These are phyloP conservation scores for Trypanosoma conorhini DNA, from an alignment of 208 protist species.

Conservation along the genomic window DNA sequence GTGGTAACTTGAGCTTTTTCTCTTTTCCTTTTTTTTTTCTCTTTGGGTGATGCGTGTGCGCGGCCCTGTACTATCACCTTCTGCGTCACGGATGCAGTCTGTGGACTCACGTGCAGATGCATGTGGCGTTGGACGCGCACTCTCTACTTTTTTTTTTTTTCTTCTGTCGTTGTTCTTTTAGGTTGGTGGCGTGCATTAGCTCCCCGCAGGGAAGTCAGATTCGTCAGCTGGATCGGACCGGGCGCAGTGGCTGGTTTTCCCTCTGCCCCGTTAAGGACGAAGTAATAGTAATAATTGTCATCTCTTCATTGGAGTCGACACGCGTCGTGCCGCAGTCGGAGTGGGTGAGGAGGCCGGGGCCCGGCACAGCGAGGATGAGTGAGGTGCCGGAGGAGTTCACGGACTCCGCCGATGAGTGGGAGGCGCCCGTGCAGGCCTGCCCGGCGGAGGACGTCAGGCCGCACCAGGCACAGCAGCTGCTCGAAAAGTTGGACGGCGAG, in stretches of 20 bases:
- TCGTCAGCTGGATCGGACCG: not conserved
- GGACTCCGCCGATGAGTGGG: constrained; percentile 83
- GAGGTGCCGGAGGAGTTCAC: constrained; percentile 29
- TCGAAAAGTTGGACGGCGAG: constrained; percentile 46
- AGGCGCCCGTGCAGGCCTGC: constrained; percentile 31
- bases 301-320: not conserved
- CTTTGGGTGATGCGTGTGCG: not conserved
- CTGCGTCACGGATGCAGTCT: not conserved
- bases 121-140: not conserved
- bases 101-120: not conserved
- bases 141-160: not conserved
- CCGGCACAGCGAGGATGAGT: not conserved
- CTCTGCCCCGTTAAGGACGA: not conserved
- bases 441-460: constrained; percentile 9
- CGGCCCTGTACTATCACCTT: not conserved
- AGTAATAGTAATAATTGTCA: not conserved
- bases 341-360: not conserved
- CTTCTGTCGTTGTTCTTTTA: not conserved
- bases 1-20: not conserved
- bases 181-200: not conserved
- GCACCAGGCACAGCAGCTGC: constrained; percentile 4
- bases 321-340: not conserved
- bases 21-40: not conserved
- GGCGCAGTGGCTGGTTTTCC: not conserved
- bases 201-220: not conserved